These are phyloP conservation scores for Zygnema circumcarinatum DNA, from an alignment of 139 green algal species.

Conservation along the genomic window DNA sequence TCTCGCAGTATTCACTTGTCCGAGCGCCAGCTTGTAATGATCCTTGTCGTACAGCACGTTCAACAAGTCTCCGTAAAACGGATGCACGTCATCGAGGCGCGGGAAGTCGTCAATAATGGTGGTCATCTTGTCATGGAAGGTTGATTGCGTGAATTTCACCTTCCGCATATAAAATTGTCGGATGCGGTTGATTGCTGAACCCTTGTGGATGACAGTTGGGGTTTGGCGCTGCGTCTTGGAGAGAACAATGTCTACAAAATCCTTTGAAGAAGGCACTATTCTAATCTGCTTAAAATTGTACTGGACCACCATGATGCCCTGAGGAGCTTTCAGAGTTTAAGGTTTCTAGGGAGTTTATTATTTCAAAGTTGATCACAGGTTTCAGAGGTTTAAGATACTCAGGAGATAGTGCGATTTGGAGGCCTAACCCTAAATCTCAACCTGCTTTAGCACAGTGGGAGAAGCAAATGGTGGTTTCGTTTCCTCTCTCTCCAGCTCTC, in stretches of 20 bases:
- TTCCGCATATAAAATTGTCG: conserved; percentile 99
- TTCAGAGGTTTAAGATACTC: too few relatives aligned
- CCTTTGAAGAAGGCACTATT: conserved; percentile 87
- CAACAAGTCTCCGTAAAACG: conserved; percentile 97
- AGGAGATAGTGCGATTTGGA: too few relatives aligned
- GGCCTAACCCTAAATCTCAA: too few relatives aligned
- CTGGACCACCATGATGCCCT: conserved; percentile 73
- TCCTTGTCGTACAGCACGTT: conserved; percentile 99
- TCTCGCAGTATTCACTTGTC: conserved; percentile 87
- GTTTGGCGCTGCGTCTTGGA: conserved; percentile 95
- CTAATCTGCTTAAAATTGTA: conserved; percentile 98
- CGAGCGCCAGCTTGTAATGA: conserved; percentile 99
- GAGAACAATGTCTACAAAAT: conserved; percentile 98
- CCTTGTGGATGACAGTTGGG: conserved; percentile 97
- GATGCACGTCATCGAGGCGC: conserved; percentile 95
- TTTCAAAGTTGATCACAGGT: too few relatives aligned
- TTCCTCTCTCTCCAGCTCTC: neutral
- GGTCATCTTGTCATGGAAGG: conserved; percentile 91
- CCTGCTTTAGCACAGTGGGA: too few relatives aligned
- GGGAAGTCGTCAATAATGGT: conserved; percentile 97
- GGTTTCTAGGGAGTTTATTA: too few relatives aligned
- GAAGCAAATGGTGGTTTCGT: too few relatives aligned
- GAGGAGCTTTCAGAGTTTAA: too few relatives aligned
- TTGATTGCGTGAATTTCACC: conserved; percentile 91
- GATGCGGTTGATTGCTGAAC: conserved; percentile 92